These are phyloP conservation scores for Amylocystis lapponica DNA, from an alignment of 768 basidiomycete genomes.

Conservation along the genomic window DNA sequence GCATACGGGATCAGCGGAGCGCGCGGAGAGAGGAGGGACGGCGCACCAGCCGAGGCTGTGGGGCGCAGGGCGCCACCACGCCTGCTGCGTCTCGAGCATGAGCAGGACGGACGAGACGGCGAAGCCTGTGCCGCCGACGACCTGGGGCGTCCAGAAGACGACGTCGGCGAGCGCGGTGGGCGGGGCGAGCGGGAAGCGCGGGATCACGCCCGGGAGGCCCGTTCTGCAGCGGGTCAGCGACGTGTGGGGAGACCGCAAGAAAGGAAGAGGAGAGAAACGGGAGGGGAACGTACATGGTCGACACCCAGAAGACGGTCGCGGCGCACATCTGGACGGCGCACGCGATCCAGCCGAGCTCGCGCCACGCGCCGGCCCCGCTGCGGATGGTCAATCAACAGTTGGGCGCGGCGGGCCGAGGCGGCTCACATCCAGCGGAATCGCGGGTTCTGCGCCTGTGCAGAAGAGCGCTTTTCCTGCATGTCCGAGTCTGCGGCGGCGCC, in stretches of 20 bases:
- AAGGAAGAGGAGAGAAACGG: too few relatives aligned
- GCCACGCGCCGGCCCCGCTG: conserved; percentile 22
- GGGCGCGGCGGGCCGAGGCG: conserved; percentile 37
- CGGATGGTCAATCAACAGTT: conserved; percentile 13
- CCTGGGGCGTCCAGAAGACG: conserved; percentile 58
- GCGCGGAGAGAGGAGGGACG: too few relatives aligned
- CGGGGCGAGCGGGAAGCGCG: conserved; percentile 19
- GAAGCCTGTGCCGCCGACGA: conserved; percentile 56
- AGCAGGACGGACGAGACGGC: conserved; percentile 42
- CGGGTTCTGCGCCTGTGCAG: conserved; percentile 1
- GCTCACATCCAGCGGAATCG: conserved; percentile 21
- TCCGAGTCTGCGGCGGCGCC: conserved; percentile 10
- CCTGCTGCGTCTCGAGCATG: conserved; percentile 50
- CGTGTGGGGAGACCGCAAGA: background rate
- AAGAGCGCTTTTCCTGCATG: conserved; percentile 1
- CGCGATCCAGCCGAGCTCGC: conserved; percentile 44
- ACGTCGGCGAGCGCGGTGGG: conserved; percentile 36
- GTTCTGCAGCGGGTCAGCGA: conserved; percentile 20
- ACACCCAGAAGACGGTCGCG: conserved; percentile 59
- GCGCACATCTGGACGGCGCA: conserved; percentile 47
- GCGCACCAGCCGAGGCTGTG: conserved; percentile 50
- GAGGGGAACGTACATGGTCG: conserved; percentile 21
- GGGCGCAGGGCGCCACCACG: conserved; percentile 46
- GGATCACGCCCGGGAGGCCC: conserved; percentile 37
- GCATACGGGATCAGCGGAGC: too few relatives aligned